Base-by-base conservation (phyloP, 73 alveolate genomes). In the Paramecium bursaria region DNA sequence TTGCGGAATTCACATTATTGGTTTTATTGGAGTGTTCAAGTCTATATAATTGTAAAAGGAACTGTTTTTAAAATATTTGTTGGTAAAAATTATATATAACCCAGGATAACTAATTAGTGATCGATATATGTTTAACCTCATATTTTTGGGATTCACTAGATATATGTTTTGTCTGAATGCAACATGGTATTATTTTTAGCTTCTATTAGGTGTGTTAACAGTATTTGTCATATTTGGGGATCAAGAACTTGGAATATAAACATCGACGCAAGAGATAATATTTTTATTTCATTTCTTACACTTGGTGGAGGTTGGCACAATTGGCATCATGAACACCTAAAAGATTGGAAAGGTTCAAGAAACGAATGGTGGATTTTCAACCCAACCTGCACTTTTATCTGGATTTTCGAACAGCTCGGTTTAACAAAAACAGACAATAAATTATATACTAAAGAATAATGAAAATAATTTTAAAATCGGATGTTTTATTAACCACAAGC, bases 261-360 rank as follows among this genome's bases (percentile, higher is more conserved):
- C 17, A 74, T 30, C 2, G 26, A 33, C 47, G 74, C 86, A 11
- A 49, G 74, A 19, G 86, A 74, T 19, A 74, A 33, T 25, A 17
- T 6, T 15, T 33, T 30, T 27, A 73, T 74, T 26, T 26, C 86
- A 0, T 14, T 26, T 25, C 26, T 30, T 33, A 42, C 86, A 31
- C 2, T 29, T 17, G 86, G 86, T 27, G 86, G 46, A 49, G 86
- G 86, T 15, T 74, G 86, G 86, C 86, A 74, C 75, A 74, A 74
- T 25, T 74, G 86, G 86, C 86, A 74, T 46, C 86, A 74, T 15
- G 86, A 23, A 14, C 46, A 35, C 39, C 86, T 73, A 11, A 53
- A 47, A 53, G 74, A 53, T 22, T 53, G 74, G 74, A 53, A 47
- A 53, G 74, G 48, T 15, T 53, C 48, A 11, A 47, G 30, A 53